Conservation (phyloP, 345 rosid genomes). For the Populus simonii region DNA sequence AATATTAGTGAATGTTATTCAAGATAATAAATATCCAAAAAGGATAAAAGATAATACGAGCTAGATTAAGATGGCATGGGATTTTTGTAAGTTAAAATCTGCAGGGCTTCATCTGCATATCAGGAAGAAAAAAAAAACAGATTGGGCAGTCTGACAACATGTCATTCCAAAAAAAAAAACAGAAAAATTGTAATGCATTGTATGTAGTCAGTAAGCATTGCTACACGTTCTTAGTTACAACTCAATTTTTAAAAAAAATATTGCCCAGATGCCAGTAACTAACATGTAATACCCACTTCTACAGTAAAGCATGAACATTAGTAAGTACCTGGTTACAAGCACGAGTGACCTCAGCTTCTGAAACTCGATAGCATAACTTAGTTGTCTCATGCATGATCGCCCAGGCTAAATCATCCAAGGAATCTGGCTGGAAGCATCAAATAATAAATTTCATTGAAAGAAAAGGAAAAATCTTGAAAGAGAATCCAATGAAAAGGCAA, state of each 20-base stretch:
- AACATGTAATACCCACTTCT: background rate
- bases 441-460: background rate
- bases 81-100: background rate
- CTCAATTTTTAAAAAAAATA: background rate
- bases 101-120: background rate
- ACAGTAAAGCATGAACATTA: background rate
- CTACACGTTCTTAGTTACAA: background rate
- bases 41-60: background rate
- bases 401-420: constrained; percentile 88
- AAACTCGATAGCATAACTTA: constrained; percentile 82
- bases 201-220: background rate
- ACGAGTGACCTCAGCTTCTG: constrained; percentile 92
- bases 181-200: background rate
- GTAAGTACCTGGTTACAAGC: constrained; percentile 87
- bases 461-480: background rate
- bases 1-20: background rate
- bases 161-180: too few relatives aligned
- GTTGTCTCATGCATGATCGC: constrained; percentile 90
- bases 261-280: background rate
- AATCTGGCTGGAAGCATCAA: constrained; percentile 53
- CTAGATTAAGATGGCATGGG: background rate
- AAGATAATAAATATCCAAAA: background rate
- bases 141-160: background rate
- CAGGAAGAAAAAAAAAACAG: background rate
- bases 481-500: background rate